Evolutionary conservation across 352 stramenopile genomes (phyloP), one percentile per base, ranked within the genome.

Genomic region (Pythium dissotocum): DNA sequence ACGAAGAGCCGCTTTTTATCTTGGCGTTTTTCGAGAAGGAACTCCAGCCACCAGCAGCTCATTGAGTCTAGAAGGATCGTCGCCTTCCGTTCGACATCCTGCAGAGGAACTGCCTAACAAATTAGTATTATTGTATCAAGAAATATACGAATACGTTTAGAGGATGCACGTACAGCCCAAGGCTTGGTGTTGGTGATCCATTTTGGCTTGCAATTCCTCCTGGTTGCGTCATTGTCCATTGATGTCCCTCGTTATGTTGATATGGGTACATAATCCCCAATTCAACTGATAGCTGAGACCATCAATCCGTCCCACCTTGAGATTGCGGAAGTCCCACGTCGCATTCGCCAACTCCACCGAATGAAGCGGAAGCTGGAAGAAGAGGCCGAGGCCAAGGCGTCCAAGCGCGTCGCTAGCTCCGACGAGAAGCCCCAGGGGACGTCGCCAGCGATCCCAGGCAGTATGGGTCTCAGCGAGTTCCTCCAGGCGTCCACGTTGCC

Each of bases 1-100:
- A 64, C 64, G 49, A 80, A 42, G 73, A 85, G n/a, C 77, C 72
- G 7, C 21, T 64, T 9, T 78, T 80, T 32, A 64, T 80, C 48
- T 53, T 8, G 6, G 66, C 73, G 24, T 63, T 61, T 52, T 74
- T 82, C 62, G 52, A 57, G 40, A 82, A 81, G 63, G 13, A 65
- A 1, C 54, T 74, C 18, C 6, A 58, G 28, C 38, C 38, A 13
- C 38, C 18, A 30, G n/a, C n/a, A 30, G 48, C 48, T 13, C 8
- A 28, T 4, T 32, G 21, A 32, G 38, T 18, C 16, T 44, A 44
- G 13, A 44, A 18, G 1, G 4, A 44, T 40, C 38, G 38, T 18
- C 28, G 28, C 28, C 28, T 30, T 30, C 28, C 28, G 28, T 30
- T 30, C 28, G 28, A 30, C 28, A 30, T 30, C 28, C 28, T 30